Evolutionary conservation across 2,329 filamentous ascomycete species (phyloP), one percentile per base, ranked within the genome.

Genomic region (Botrytis sinoallii): DNA sequence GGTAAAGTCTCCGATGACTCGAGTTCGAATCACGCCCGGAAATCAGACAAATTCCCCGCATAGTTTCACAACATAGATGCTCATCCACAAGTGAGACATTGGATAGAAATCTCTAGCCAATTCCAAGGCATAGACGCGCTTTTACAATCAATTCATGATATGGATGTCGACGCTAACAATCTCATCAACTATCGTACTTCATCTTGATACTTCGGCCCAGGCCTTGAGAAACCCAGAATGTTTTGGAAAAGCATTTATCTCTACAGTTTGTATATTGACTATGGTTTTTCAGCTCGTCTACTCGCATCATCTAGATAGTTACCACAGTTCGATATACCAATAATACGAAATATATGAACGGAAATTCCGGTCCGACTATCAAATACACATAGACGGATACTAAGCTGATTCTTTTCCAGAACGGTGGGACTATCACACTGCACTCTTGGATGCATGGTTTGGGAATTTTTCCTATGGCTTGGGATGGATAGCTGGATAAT

Each of bases 301-400:
- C 46, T 48, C 4, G 46, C 8, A 48, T 25, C 46, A 48, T 48
- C 46, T 22, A 48, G 25, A 48, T 4, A 25, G 9, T 52, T 10
- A 14, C 46, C 22, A 10, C 9, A 25, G 1, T 25, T 6, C 25
- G 10, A 52, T 1, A 52, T 25, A 52, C 10, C 25, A 52, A 52
- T 14, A 6, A n/a, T 0, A 8, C 48, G 25, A 1, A n/a, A n/a
- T n/a, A 0, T 52, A 6, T n/a, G 25, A 6, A n/a, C 25, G 10
- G 14, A n/a, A 52, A 16, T 14, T n/a, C 4, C 22, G 25, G 12
- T 6, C 48, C 5, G 25, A 52, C 25, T n/a, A 14, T n/a, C 25
- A 52, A 14, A n/a, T 14, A 0, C 48, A n/a, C 25, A 16, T 3
- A n/a, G 4, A 1, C 4, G 10, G 1, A 52, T 25, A 25, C 46